Conservation (phyloP, 169 alveolate genomes). For the Eimeria falciformis region DNA sequence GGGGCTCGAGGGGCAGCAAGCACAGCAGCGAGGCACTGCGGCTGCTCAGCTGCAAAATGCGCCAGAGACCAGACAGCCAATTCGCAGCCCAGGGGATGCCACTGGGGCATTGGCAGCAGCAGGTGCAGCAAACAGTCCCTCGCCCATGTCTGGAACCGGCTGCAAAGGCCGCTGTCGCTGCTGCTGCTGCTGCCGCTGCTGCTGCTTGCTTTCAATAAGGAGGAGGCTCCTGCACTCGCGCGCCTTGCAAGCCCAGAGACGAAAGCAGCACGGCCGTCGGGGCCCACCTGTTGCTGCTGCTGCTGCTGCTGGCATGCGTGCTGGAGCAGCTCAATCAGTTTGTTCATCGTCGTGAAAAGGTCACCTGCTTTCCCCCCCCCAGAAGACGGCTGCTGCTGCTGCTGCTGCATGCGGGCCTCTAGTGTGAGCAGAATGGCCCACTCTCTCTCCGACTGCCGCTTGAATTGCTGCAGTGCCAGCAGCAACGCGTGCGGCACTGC, state of each 20-base stretch:
- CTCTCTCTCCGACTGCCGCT: conserved; percentile 52
- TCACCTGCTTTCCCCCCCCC: conserved; percentile 16
- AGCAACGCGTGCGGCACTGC: conserved; percentile 65
- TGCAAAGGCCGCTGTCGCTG: conserved; percentile 40
- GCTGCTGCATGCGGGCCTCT: conserved; percentile 58
- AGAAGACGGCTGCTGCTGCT: conserved; percentile 12
- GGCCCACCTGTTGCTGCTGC: conserved; percentile 32
- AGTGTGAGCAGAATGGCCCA: conserved; percentile 63
- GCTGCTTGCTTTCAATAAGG: neutral
- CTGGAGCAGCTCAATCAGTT: conserved; percentile 50
- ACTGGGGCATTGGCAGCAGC: conserved; percentile 57
- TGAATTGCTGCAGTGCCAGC: conserved; percentile 52
- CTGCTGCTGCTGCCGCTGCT: conserved; percentile 62
- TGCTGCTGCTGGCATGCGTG: conserved; percentile 61
- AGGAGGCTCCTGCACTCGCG: neutral
- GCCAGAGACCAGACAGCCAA: conserved; percentile 52
- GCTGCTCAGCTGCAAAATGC: conserved; percentile 56
- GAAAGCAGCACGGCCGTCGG: conserved; percentile 4
- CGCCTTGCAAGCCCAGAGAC: conserved; percentile 60
- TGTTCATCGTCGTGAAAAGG: conserved; percentile 43
- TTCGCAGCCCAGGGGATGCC: conserved; percentile 63
- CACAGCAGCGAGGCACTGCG: conserved; percentile 54
- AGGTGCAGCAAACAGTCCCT: conserved; percentile 52
- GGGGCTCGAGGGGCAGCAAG: conserved; percentile 45
- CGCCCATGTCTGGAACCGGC: conserved; percentile 45